Percentiles rank a stretch among this genome's conserved stretches.
phyloP scores from a whole-genome alignment of 768 basidiomycete genomes.

The Ramaria rubella region DNA sequence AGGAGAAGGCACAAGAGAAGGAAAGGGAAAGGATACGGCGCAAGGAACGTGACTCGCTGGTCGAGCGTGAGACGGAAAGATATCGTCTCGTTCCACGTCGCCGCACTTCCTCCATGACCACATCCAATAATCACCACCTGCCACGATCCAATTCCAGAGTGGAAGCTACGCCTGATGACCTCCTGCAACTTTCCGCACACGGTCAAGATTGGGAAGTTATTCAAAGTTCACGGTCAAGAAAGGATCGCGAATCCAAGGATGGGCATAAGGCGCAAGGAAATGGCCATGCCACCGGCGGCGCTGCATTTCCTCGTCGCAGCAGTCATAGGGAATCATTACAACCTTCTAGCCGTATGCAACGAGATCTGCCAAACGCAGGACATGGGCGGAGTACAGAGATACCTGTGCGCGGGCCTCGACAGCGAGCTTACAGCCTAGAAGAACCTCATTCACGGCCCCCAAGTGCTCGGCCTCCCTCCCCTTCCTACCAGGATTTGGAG shows the following conservation, averaged over 20 bases:
- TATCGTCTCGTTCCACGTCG: not conserved
- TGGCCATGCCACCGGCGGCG: not conserved
- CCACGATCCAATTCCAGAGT: not conserved
- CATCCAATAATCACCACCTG: not conserved
- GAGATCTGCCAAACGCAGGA: not conserved
- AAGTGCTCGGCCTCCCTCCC: constrained; percentile 4
- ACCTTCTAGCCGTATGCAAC: not conserved
- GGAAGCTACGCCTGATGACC: not conserved
- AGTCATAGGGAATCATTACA: not conserved
- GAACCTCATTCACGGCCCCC: not conserved
- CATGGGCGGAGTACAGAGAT: too few species aligned
- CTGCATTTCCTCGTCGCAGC: constrained; percentile 1
- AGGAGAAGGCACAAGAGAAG: not conserved
- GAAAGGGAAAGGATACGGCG: not conserved
- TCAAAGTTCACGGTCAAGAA: not conserved
- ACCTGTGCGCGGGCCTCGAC: too few species aligned
- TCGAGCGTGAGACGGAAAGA: not conserved
- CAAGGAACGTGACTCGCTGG: not conserved
- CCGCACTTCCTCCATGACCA: not conserved
- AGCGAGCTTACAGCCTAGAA: constrained; percentile 7
- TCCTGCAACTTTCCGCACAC: not conserved
- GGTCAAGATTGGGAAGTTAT: constrained; percentile 3
- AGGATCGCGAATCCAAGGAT: too few species aligned
- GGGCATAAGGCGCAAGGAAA: not conserved
- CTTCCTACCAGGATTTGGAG: not conserved